Conservation (phyloP, 371 early-diverging fungal genomes). For the Circinella minor region DNA sequence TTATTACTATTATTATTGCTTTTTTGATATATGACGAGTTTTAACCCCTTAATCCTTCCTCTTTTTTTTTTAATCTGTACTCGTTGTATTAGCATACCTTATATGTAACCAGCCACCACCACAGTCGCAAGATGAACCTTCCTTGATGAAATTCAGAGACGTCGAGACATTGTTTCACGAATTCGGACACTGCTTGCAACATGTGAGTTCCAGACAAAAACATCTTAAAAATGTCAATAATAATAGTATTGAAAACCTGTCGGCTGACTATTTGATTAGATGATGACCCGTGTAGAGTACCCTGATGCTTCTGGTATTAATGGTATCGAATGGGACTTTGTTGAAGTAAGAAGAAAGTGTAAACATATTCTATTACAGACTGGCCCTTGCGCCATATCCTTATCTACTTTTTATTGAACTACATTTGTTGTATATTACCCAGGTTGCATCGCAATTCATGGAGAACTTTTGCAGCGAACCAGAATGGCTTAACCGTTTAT, state of each 20-base stretch:
- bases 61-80: background rate
- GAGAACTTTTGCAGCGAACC: conserved; percentile 72
- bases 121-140: conserved; percentile 50
- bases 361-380: too few species aligned
- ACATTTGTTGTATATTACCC: conserved; percentile 16
- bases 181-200: conserved; percentile 74
- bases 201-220: conserved; percentile 33
- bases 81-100: conserved; percentile 52
- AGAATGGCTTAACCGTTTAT: conserved; percentile 57
- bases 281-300: conserved; percentile 70
- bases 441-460: conserved; percentile 76
- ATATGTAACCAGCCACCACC: conserved; percentile 71
- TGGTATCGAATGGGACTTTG: conserved; percentile 72
- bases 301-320: conserved; percentile 73
- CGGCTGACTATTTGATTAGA: conserved; percentile 21
- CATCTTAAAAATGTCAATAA: too few species aligned
- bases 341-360: conserved; percentile 30
- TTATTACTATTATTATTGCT: background rate
- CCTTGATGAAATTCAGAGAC: conserved; percentile 68
- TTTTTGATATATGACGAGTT: background rate
- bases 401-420: background rate
- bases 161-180: conserved; percentile 73
- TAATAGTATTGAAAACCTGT: background rate
- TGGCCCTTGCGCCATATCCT: background rate
- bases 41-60: background rate